phyloP scores from a whole-genome alignment of 2,329 filamentous ascomycete species.

The Aspergillus novoparasiticus region DNA sequence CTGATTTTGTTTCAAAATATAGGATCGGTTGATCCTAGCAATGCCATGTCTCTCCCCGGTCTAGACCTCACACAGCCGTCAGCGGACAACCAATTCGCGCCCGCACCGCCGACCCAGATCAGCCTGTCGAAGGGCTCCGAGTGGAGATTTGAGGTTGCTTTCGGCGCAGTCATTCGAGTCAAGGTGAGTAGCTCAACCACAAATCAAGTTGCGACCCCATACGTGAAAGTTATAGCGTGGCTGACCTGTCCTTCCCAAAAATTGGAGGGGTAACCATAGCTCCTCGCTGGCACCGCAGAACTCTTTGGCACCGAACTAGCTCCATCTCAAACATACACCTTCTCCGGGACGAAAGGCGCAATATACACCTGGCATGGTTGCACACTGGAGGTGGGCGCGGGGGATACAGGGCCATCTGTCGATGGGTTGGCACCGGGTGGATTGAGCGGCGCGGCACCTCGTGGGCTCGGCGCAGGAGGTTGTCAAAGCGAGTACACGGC shows the following conservation, averaged over 20 bases:
- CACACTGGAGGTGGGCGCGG: slow-evolving; percentile 73
- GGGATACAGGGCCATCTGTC: slow-evolving; percentile 49
- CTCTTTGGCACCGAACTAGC: slow-evolving; percentile 95
- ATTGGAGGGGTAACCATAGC: slow-evolving; percentile 42
- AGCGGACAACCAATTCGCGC: slow-evolving; percentile 47
- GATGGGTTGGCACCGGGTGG: slow-evolving; percentile 33
- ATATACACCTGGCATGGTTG: slow-evolving; percentile 94
- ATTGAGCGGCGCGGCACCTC: slow-evolving; percentile 20
- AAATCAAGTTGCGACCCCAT: background rate
- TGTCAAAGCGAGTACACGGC: slow-evolving; percentile 69
- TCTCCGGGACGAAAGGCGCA: slow-evolving; percentile 80
- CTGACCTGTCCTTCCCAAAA: slow-evolving; percentile 5
- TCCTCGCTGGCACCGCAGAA: slow-evolving; percentile 82
- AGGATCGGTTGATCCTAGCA: slow-evolving; percentile 10
- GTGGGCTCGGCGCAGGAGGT: slow-evolving; percentile 57
- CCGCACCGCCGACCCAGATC: slow-evolving; percentile 48
- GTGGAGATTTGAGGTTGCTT: slow-evolving; percentile 76
- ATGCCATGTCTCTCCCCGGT: slow-evolving; percentile 71
- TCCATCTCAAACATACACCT: slow-evolving; percentile 74
- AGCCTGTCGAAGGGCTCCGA: slow-evolving; percentile 68
- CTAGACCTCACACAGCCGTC: slow-evolving; percentile 68
- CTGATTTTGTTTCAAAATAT: background rate
- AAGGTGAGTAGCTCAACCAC: slow-evolving; percentile 45
- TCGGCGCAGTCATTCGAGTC: slow-evolving; percentile 54
- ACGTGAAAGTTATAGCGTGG: background rate